These are phyloP conservation scores for Skeletonema costatum DNA, from an alignment of 108 stramenopile genomes.

Conservation along the genomic window DNA sequence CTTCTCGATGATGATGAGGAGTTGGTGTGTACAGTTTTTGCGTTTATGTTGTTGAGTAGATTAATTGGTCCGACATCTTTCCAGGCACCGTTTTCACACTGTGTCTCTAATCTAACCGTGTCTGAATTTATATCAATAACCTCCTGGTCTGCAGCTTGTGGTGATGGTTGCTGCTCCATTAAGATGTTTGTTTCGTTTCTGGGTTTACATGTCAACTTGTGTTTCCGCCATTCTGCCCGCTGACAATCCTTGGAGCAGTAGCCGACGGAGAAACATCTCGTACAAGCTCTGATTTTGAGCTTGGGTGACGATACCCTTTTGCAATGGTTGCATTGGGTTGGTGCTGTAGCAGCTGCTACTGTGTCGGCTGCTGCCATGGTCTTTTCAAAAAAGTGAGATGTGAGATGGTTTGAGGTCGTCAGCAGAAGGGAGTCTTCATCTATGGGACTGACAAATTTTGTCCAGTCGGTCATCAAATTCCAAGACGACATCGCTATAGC, in stretches of 20 bases:
- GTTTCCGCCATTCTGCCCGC: slow-evolving; percentile 13
- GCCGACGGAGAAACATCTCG: slow-evolving; percentile 22
- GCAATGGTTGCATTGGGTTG: slow-evolving; percentile 23
- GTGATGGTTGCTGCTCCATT: too few species aligned
- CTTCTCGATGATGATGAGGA: not conserved
- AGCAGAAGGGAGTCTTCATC: too few species aligned
- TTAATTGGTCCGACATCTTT: slow-evolving; percentile 34
- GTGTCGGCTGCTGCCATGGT: not conserved
- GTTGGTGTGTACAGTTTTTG: not conserved
- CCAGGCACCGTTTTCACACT: slow-evolving; percentile 13
- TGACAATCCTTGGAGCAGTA: slow-evolving; percentile 30
- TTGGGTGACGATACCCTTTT: slow-evolving; percentile 9
- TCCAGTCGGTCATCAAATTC: too few species aligned
- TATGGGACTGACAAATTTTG: too few species aligned
- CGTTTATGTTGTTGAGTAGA: slow-evolving; percentile 4
- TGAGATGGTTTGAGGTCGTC: too few species aligned
- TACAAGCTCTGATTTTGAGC: slow-evolving; percentile 23
- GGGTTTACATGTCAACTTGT: slow-evolving; percentile 16
- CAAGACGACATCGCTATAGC: too few species aligned
- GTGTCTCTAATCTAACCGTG: slow-evolving; percentile 14
- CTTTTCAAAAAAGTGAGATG: too few species aligned
- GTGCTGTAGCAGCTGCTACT: not conserved
- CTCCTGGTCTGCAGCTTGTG: not conserved
- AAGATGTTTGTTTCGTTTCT: not conserved
- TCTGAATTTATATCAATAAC: not conserved